Percentiles rank a stretch among this genome's conserved stretches.
These are phyloP conservation scores for Talaromyces sp. DNA, from an alignment of 2,329 filamentous ascomycete genomes.

Conservation along the genomic window DNA sequence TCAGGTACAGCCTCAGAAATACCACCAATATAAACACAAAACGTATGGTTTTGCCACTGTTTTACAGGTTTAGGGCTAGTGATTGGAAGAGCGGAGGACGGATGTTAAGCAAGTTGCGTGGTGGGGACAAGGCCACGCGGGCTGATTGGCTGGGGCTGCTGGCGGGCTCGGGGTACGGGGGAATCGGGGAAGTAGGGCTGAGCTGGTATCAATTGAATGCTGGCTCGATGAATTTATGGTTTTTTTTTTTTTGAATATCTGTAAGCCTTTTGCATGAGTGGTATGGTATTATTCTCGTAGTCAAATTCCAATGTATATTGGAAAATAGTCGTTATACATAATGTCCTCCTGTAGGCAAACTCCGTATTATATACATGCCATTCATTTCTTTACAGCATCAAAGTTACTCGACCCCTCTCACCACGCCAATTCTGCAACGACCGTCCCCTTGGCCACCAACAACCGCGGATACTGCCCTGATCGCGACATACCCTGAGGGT, in stretches of 20 bases:
- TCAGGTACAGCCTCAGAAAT: too few species aligned
- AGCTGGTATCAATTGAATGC: too few species aligned
- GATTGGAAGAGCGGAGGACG: neutral
- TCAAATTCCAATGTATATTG: neutral
- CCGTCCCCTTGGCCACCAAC: slow-evolving; percentile 26
- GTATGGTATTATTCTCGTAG: neutral
- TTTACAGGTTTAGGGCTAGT: neutral
- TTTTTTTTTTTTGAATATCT: neutral
- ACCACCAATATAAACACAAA: too few species aligned
- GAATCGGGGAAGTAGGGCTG: neutral
- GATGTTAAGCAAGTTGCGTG: neutral
- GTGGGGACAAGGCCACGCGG: too few species aligned
- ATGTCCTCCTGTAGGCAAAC: neutral
- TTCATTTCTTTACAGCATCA: neutral
- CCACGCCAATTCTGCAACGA: slow-evolving; percentile 38
- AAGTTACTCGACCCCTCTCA: slow-evolving; percentile 10
- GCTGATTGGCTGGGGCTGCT: neutral
- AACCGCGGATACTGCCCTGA: slow-evolving; percentile 30
- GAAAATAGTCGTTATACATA: neutral
- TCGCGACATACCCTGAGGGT: slow-evolving; percentile 18
- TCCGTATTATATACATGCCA: too few species aligned
- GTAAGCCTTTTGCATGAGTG: neutral
- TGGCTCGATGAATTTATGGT: too few species aligned
- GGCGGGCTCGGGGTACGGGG: neutral
- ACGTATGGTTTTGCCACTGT: neutral